These are phyloP conservation scores for Mucor piriformis DNA, from an alignment of 371 early-diverging fungal genomes.

Conservation along the genomic window DNA sequence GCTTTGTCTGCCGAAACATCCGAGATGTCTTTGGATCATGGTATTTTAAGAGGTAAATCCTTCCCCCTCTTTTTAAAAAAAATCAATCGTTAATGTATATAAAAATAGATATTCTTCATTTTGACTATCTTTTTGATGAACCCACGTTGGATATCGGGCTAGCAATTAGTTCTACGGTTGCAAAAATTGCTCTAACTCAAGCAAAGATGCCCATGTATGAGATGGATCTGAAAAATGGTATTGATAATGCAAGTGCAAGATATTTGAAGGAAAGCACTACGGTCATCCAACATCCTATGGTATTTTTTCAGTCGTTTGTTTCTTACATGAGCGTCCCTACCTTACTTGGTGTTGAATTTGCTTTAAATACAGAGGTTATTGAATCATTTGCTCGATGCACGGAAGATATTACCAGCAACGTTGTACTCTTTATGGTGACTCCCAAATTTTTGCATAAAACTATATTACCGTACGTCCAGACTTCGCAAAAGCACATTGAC, in stretches of 20 bases:
- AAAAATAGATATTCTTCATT: conserved; percentile 34
- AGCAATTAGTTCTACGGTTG: conserved; percentile 31
- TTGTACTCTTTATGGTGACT: conserved; percentile 20
- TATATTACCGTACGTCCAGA: conserved; percentile 31
- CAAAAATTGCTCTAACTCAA: conserved; percentile 19
- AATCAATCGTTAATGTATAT: too few relatives aligned
- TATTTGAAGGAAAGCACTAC: conserved; percentile 11
- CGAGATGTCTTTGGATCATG: conserved; percentile 35
- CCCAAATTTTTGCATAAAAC: conserved; percentile 29
- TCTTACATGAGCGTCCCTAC: conserved; percentile 45
- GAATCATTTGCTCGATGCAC: conserved; percentile 42
- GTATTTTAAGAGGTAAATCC: conserved; percentile 35
- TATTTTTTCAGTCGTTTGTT: conserved; percentile 35
- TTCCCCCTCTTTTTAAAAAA: too few relatives aligned
- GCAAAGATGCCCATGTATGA: conserved; percentile 23
- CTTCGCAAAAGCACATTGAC: conserved; percentile 5
- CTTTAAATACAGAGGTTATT: conserved; percentile 28
- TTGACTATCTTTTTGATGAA: conserved; percentile 32
- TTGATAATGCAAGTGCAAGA: conserved; percentile 21
- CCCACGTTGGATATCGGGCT: conserved; percentile 31
- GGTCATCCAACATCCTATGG: conserved; percentile 13
- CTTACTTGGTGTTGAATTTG: conserved; percentile 35
- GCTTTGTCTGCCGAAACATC: conserved; percentile 26
- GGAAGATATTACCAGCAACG: conserved; percentile 33
- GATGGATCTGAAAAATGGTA: conserved; percentile 24